Evolutionary conservation across 495 filamentous ascomycete species (phyloP), one percentile per base, ranked within the genome.

Genomic region (Hypoxylon intermedium): DNA sequence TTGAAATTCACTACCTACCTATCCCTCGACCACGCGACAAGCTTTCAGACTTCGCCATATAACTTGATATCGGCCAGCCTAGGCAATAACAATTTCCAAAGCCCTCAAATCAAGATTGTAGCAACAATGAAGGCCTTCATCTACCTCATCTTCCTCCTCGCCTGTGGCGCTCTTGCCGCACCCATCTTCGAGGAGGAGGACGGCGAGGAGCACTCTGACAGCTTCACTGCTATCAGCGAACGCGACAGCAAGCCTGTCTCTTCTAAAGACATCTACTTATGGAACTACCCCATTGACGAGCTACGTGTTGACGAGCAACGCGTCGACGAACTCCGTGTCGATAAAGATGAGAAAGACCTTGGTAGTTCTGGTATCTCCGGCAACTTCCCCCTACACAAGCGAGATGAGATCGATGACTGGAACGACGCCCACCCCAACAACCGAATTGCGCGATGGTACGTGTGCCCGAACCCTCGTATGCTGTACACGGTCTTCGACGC

Each of bases 341-440:
- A n/a, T n/a, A n/a, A n/a, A n/a, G n/a, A n/a, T n/a, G n/a, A n/a
- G n/a, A n/a, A n/a, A n/a, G n/a, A n/a, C n/a, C n/a, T n/a, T n/a
- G n/a, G n/a, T n/a, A n/a, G n/a, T n/a, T n/a, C n/a, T n/a, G n/a
- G n/a, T n/a, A n/a, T n/a, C n/a, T n/a, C n/a, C n/a, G n/a, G n/a
- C n/a, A n/a, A n/a, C n/a, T n/a, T n/a, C n/a, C n/a, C n/a, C n/a
- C n/a, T n/a, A n/a, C 9, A 43, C n/a, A 51, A 55, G n/a, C 36
- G 58, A 30, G 31, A 62, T 15, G 42, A 47, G 3, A 53, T 58
- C 47, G 41, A 47, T n/a, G 47, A 63, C 6, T 63, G 53, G 47
- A 53, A 63, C 20, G 0, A 13, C 6, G n/a, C 9, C 6, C 28
- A 53, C 37, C 28, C 28, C 2, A 21, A 53, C 0, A 64, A 64